A percentile compares a stretch with the other conserved stretches of the same genome.
Evolutionary conservation across 2,329 filamentous ascomycete species (phyloP).

Genomic region (Xylaria sp.): DNA sequence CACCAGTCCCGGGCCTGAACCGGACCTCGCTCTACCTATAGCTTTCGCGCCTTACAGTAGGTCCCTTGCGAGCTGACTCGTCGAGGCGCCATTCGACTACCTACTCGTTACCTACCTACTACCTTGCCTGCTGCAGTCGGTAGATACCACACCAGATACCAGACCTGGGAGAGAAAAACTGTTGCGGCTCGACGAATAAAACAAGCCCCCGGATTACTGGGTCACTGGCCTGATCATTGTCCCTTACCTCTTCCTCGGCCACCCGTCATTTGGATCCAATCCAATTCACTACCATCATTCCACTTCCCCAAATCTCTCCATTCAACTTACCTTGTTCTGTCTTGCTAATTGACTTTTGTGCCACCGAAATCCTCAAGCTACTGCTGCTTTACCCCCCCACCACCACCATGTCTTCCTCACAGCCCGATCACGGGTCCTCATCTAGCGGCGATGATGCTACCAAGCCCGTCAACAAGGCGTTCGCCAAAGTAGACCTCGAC

Average conservation of each 20-base stretch:
- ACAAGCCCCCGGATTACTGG: too few species aligned
- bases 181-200: background rate
- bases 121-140: too few species aligned
- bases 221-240: background rate
- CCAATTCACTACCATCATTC: background rate
- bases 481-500: constrained; percentile 74
- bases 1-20: background rate
- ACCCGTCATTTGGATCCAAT: background rate
- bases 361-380: background rate
- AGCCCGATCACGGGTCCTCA: constrained; percentile 39
- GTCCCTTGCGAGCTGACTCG: background rate
- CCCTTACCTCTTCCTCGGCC: background rate
- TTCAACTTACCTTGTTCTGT: background rate
- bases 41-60: background rate
- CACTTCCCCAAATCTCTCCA: background rate
- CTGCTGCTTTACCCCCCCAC: background rate
- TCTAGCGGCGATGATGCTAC: constrained; percentile 42
- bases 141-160: too few species aligned
- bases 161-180: background rate
- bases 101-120: too few species aligned
- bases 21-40: background rate
- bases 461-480: constrained; percentile 56
- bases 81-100: background rate
- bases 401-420: constrained; percentile 33
- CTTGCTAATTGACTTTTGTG: background rate